Conservation (phyloP, 2,329 filamentous ascomycete genomes). For the Fonsecaea erecta region DNA sequence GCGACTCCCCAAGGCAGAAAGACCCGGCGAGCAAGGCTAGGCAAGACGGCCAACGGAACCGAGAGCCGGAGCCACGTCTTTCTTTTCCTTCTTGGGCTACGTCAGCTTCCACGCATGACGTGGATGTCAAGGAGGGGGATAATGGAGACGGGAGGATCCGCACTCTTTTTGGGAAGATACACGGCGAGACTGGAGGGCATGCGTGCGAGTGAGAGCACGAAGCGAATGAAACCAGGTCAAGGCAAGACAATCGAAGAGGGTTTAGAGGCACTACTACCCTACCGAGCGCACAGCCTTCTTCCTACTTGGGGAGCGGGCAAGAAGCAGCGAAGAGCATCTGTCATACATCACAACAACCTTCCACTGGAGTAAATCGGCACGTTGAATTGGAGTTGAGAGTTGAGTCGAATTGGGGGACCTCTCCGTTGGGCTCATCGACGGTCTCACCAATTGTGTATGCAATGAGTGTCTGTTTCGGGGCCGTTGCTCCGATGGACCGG, state of each 20-base stretch:
- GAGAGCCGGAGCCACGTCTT: not conserved
- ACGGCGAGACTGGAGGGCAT: not conserved
- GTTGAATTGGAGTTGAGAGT: not conserved
- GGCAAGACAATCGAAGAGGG: not conserved
- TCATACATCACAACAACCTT: not conserved
- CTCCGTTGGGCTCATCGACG: not conserved
- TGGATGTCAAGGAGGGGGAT: not conserved
- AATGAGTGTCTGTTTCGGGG: not conserved
- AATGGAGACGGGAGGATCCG: not conserved
- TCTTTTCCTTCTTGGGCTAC: not conserved
- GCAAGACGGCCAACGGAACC: conserved; percentile 1
- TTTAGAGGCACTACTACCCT: not conserved
- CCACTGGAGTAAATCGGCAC: not conserved
- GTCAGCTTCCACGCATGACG: not conserved
- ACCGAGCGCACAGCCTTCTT: not conserved
- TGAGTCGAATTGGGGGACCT: not conserved
- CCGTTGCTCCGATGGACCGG: not conserved
- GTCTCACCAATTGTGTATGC: not conserved
- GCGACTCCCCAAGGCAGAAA: not conserved
- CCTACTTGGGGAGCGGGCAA: not conserved
- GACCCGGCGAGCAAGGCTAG: not conserved
- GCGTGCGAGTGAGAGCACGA: not conserved
- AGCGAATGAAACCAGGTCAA: not conserved
- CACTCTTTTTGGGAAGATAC: not conserved
- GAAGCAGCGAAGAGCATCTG: not conserved